These are phyloP conservation scores for Eucalyptus cloeziana DNA, from an alignment of 345 rosid species.

Conservation along the genomic window DNA sequence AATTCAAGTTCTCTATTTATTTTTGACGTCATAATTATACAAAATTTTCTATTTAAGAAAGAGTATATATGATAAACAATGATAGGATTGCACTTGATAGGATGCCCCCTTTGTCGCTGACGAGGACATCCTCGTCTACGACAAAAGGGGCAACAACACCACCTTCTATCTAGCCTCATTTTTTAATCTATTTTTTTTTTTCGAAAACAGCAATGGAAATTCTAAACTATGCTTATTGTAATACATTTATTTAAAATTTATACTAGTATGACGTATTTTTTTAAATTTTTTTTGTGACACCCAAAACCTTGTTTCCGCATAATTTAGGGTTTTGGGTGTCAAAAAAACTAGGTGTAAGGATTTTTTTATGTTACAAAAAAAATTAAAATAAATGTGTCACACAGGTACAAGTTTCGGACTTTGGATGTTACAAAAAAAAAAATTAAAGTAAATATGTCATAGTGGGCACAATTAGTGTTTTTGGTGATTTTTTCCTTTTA, in stretches of 20 bases:
- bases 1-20: too few species aligned
- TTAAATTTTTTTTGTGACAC: too few species aligned
- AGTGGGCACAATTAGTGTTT: background rate
- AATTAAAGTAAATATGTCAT: background rate
- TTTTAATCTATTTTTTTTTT: background rate
- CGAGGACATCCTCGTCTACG: background rate
- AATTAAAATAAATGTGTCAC: too few species aligned
- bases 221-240: too few species aligned
- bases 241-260: too few species aligned
- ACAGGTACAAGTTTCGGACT: rapidly evolving
- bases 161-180: background rate
- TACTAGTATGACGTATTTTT: too few species aligned
- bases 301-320: rapidly evolving
- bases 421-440: too few species aligned
- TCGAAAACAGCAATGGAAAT: background rate
- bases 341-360: too few species aligned
- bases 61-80: background rate
- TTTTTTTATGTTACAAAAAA: too few species aligned
- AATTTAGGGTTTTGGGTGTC: too few species aligned
- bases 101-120: background rate
- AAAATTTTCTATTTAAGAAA: background rate
- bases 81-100: background rate
- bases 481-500: background rate
- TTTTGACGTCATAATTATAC: background rate
- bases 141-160: background rate